These are phyloP conservation scores for Hanseniaspora uvarum DNA, from an alignment of 1,139 yeast species.

Conservation along the genomic window DNA sequence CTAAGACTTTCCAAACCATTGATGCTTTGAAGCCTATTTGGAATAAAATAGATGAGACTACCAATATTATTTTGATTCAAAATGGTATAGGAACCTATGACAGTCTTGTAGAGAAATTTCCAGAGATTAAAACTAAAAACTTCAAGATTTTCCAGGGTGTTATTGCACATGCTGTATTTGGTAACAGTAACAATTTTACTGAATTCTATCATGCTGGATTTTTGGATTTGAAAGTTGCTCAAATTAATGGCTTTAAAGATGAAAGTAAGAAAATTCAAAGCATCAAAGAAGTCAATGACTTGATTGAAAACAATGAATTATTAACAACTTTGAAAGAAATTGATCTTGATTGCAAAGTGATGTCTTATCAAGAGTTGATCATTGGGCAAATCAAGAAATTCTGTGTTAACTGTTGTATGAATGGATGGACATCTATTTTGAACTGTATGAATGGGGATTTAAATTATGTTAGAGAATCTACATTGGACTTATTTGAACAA, in stretches of 20 bases:
- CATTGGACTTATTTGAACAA: constrained; percentile 33
- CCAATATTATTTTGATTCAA: constrained; percentile 64
- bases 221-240: constrained; percentile 49
- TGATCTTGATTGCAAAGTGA: constrained; percentile 36
- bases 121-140: constrained; percentile 40
- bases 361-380: constrained; percentile 46
- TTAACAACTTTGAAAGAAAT: constrained; percentile 28
- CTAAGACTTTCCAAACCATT: constrained; percentile 56
- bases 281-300: constrained; percentile 19
- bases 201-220: constrained; percentile 55
- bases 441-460: constrained; percentile 72
- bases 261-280: constrained; percentile 25
- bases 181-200: constrained; percentile 19
- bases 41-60: constrained; percentile 39
- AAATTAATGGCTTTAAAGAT: constrained; percentile 24
- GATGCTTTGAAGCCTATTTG: constrained; percentile 36
- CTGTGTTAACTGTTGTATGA: constrained; percentile 69
- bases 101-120: constrained; percentile 43
- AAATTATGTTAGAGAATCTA: constrained; percentile 31
- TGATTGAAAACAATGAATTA: constrained; percentile 22
- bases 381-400: constrained; percentile 65
- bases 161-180: constrained; percentile 68
- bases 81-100: constrained; percentile 80
- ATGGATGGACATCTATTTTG: constrained; percentile 67
- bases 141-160: constrained; percentile 67